Percentiles rank a stretch among this genome's conserved stretches.
Conservation (phyloP, 371 early-diverging fungal genomes). For the Syncephalastrum racemosum region DNA sequence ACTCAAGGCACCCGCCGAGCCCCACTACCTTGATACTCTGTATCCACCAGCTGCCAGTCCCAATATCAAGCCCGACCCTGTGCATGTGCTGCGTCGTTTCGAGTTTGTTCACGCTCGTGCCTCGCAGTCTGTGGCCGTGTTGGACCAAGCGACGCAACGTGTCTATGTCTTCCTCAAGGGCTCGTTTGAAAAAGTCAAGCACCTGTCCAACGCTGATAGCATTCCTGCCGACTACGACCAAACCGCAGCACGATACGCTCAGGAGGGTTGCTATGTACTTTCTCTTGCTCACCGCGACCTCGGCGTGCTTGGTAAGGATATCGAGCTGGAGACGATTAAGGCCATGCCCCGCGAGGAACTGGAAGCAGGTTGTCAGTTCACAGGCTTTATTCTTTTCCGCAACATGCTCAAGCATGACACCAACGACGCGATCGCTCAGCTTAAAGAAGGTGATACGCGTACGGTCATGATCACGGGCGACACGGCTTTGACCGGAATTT, state of each 20-base stretch:
- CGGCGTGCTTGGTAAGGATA: conserved; percentile 41
- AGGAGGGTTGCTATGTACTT: conserved; percentile 82
- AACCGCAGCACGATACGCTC: conserved; percentile 60
- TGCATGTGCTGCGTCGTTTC: conserved; percentile 70
- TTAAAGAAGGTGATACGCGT: conserved; percentile 76
- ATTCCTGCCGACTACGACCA: conserved; percentile 67
- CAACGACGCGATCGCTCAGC: conserved; percentile 65
- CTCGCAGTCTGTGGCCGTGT: conserved; percentile 81
- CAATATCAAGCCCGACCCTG: conserved; percentile 17
- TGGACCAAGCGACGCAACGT: conserved; percentile 48
- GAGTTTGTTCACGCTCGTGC: conserved; percentile 89
- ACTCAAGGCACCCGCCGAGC: conserved; percentile 16
- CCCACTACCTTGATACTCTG: conserved; percentile 24
- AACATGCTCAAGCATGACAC: conserved; percentile 90
- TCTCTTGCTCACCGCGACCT: conserved; percentile 66
- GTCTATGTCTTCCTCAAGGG: conserved; percentile 77
- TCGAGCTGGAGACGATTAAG: conserved; percentile 41
- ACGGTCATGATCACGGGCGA: conserved; percentile 94
- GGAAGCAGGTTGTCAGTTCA: conserved; percentile 64
- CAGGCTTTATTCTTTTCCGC: conserved; percentile 84
- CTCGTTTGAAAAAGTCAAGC: conserved; percentile 75
- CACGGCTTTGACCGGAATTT: conserved; percentile 84
- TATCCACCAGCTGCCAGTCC: conserved; percentile 15
- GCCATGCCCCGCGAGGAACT: conserved; percentile 60
- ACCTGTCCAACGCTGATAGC: conserved; percentile 43